Conservation (phyloP, 371 early-diverging fungal species). For the Rhizomucor pusillus region DNA sequence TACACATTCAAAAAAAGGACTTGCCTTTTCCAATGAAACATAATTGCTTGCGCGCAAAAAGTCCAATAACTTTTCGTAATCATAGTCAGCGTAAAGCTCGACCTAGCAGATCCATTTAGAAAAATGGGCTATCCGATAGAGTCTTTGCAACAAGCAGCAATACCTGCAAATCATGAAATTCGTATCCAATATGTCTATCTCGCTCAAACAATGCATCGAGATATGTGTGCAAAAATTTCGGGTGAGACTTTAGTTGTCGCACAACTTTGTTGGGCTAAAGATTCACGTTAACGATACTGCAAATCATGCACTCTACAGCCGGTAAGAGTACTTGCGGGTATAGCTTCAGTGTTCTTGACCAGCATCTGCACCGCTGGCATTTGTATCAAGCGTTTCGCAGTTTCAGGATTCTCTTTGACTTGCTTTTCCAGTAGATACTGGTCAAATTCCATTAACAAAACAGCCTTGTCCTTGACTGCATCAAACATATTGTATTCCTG, state of each 20-base stretch:
- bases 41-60: constrained; percentile 79
- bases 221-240: constrained; percentile 76
- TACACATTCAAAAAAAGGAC: background rate
- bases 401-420: constrained; percentile 11
- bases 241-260: constrained; percentile 54
- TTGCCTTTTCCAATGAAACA: constrained; percentile 73
- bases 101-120: constrained; percentile 34
- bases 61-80: constrained; percentile 70
- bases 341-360: constrained; percentile 80
- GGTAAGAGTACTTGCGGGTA: constrained; percentile 60
- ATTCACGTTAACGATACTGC: background rate
- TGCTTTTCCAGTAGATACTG: constrained; percentile 51
- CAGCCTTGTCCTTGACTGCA: constrained; percentile 73
- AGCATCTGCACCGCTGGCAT: constrained; percentile 75
- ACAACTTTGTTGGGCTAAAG: constrained; percentile 63
- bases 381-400: constrained; percentile 21
- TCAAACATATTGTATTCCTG: constrained; percentile 76
- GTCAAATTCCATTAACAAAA: constrained; percentile 83
- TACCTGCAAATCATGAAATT: constrained; percentile 81
- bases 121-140: constrained; percentile 4
- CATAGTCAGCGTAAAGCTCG: constrained; percentile 91
- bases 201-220: constrained; percentile 82
- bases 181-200: constrained; percentile 71
- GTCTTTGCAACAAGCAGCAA: no score
- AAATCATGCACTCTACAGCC: background rate